Percentiles rank a stretch among this genome's conserved stretches.
phyloP scores from a whole-genome alignment of 1,284 basidiomycete genomes.

The Sanghuangporus weigelae region DNA sequence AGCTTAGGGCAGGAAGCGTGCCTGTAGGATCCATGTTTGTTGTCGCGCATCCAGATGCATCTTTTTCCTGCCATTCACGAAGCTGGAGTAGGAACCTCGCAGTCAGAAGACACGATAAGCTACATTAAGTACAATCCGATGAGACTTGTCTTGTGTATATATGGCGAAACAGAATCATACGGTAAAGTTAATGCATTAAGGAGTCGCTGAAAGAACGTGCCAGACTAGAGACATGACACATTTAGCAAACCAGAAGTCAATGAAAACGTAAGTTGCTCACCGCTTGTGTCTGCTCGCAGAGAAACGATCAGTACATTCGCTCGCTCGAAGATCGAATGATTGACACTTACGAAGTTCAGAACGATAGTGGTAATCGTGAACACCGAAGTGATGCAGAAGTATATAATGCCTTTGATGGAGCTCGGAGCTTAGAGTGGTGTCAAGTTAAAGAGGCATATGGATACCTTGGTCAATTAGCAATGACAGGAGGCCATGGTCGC shows the following conservation, averaged over 20 bases:
- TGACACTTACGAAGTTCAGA: neutral
- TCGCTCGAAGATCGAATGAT: neutral
- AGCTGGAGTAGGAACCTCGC: neutral
- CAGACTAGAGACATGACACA: neutral
- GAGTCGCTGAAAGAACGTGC: neutral
- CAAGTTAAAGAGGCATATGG: neutral
- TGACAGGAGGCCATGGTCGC: neutral
- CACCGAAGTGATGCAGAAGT: neutral
- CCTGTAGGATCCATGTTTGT: neutral
- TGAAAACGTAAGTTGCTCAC: neutral
- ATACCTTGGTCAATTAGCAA: neutral
- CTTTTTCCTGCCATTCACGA: constrained; percentile 3
- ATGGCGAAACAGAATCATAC: neutral
- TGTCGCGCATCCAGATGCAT: neutral
- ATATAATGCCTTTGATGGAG: neutral
- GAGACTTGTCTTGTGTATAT: neutral
- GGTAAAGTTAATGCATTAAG: neutral
- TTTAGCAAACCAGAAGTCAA: neutral
- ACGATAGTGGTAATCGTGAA: neutral
- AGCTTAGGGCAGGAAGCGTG: neutral
- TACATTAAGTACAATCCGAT: neutral
- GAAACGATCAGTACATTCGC: neutral
- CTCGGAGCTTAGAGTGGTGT: too few species aligned
- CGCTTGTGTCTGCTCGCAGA: neutral
- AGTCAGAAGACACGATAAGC: constrained; percentile 1